A percentile compares a stretch with the other conserved stretches of the same genome.
Evolutionary conservation across 2,329 filamentous ascomycete genomes (phyloP).

Genomic region (Aspergillus felis): DNA sequence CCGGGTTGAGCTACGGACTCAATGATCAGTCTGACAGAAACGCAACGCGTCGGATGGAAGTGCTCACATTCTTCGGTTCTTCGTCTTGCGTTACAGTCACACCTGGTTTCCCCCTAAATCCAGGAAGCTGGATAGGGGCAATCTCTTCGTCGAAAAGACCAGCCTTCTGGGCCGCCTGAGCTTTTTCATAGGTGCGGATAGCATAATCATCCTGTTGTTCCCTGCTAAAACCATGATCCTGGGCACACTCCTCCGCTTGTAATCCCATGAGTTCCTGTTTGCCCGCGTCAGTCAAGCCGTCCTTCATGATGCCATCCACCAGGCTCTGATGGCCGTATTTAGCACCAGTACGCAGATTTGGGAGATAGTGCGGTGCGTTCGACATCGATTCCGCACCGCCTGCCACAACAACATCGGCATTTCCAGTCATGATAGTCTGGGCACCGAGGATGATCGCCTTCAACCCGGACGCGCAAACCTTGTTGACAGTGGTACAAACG

Average conservation of each 20-base stretch:
- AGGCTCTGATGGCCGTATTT: conserved; percentile 92
- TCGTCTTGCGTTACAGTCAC: conserved; percentile 81
- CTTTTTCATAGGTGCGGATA: conserved; percentile 91
- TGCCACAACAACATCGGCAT: conserved; percentile 86
- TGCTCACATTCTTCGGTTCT: conserved; percentile 79
- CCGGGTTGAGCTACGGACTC: conserved; percentile 59
- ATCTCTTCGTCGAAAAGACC: conserved; percentile 85
- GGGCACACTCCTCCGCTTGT: conserved; percentile 83
- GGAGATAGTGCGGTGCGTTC: conserved; percentile 93
- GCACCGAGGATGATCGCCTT: conserved; percentile 94
- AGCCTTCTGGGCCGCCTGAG: conserved; percentile 75
- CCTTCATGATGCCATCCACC: conserved; percentile 87
- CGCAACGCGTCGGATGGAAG: not conserved
- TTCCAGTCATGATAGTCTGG: conserved; percentile 96
- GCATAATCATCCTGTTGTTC: conserved; percentile 93
- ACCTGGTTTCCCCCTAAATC: conserved; percentile 83
- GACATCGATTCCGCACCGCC: conserved; percentile 98
- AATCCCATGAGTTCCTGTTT: conserved; percentile 97
- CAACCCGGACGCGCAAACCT: conserved; percentile 92
- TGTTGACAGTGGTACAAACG: conserved; percentile 93
- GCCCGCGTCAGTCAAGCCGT: conserved; percentile 85
- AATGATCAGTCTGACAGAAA: not conserved
- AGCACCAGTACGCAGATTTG: conserved; percentile 76
- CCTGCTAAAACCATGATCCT: conserved; percentile 74
- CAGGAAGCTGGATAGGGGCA: conserved; percentile 79